Base-by-base conservation (phyloP, 495 filamentous ascomycete genomes). In the Hypoxylon intermedium region DNA sequence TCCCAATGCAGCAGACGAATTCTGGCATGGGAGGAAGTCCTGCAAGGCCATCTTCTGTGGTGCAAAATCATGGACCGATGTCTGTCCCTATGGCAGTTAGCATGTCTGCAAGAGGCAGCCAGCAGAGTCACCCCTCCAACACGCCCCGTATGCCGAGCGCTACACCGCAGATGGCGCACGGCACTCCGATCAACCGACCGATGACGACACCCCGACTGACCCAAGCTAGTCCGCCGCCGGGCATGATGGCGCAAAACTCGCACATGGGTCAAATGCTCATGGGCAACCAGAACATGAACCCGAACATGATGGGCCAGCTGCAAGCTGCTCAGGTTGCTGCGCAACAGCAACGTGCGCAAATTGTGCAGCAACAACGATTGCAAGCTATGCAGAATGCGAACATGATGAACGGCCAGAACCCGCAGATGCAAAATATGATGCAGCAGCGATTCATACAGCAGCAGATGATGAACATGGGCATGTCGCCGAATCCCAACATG, bases 1-100 rank as follows among this genome's bases (percentile, higher is more conserved):
- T 89, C 30, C 82, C 91, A 0, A 94, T 96, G 91, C 86, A 86
- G 36, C 81, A 85, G 50, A 88, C 87, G n/a, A 85, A 87, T 28
- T 93, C 90, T 1, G 88, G 84, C 70, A 89, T 90, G 66, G 90
- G 87, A 47, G 87, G 86, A 44, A 91, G 87, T 62, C 93, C 92
- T 15, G 80, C 85, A 36, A 79, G 92, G 33, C 89, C 92, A 26
- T 78, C 89, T 12, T 95, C 92, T 46, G 86, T 91, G 4, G 78
- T 88, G 41, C 89, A 92, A 59, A 86, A 87, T 68, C 85, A 87
- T 26, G 84, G 85, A 40, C 81, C 84, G 0, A 87, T 84, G 72
- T 74, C 77, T 1, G 82, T 71, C 0, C 81, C 88, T 18, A 86
- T 87, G 78, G 77, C 84, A 11, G 80, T 86, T 53, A 84, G 79